These are phyloP conservation scores for Penicillium sp. DNA, from an alignment of 2,329 filamentous ascomycete species.

Conservation along the genomic window DNA sequence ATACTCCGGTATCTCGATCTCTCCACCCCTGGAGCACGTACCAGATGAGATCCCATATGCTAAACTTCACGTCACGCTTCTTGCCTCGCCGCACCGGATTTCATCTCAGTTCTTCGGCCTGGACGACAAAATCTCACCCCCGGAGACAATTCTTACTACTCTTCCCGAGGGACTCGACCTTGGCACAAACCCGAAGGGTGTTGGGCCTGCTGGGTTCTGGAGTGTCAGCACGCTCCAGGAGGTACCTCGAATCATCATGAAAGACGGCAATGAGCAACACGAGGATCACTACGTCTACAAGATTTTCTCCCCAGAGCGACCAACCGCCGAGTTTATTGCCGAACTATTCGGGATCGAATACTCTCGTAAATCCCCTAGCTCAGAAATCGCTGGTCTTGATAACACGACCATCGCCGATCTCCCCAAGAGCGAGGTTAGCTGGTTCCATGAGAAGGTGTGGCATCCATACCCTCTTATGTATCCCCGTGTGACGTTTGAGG, in stretches of 20 bases:
- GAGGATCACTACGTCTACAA: conserved; percentile 63
- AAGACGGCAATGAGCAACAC: conserved; percentile 13
- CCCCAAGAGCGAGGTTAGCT: conserved; percentile 58
- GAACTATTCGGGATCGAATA: conserved; percentile 49
- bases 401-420: conserved; percentile 36
- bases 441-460: conserved; percentile 77
- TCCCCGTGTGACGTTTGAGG: conserved; percentile 86
- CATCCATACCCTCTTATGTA: conserved; percentile 80
- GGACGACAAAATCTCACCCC: conserved; percentile 51
- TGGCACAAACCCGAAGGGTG: conserved; percentile 50
- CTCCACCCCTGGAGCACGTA: conserved; percentile 42
- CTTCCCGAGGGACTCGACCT: conserved; percentile 57
- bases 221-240: conserved; percentile 74
- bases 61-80: conserved; percentile 82
- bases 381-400: not conserved
- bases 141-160: conserved; percentile 80
- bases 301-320: conserved; percentile 60
- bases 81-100: conserved; percentile 75
- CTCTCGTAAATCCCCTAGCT: conserved; percentile 7
- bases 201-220: conserved; percentile 78
- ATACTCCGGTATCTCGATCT: conserved; percentile 66
- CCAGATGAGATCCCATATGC: conserved; percentile 86
- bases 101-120: conserved; percentile 72
- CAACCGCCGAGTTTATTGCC: conserved; percentile 50
- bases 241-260: conserved; percentile 57